phyloP scores from a whole-genome alignment of 768 basidiomycete species.

The Astraeus odoratus region DNA sequence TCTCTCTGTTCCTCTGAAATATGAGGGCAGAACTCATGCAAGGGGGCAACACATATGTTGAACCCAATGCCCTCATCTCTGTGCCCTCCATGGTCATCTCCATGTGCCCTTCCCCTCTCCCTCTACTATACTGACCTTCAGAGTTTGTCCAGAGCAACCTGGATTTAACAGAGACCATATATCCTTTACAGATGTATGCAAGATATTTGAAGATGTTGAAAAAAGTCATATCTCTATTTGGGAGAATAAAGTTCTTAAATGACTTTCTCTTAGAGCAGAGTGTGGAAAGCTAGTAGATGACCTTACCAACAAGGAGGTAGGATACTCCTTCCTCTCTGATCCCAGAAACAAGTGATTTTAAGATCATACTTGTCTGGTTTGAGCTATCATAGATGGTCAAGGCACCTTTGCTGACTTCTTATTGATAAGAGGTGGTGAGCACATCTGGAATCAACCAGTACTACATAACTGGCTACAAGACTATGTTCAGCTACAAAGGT shows the following conservation, averaged over 20 bases:
- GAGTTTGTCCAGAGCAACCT: too few relatives aligned
- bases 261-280: background rate
- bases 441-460: background rate
- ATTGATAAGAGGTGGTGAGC: background rate
- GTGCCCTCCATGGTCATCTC: too few relatives aligned
- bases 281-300: slow-evolving; percentile 1
- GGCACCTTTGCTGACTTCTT: background rate
- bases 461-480: background rate
- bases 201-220: too few relatives aligned
- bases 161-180: too few relatives aligned
- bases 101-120: too few relatives aligned
- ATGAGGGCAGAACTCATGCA: too few relatives aligned
- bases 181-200: too few relatives aligned
- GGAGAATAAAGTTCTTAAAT: background rate
- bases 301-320: background rate
- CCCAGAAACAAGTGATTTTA: background rate
- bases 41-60: too few relatives aligned
- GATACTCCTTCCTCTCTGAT: slow-evolving; percentile 2
- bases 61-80: too few relatives aligned
- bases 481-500: background rate
- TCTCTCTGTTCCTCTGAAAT: too few relatives aligned
- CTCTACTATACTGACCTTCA: too few relatives aligned
- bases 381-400: background rate
- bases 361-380: background rate
- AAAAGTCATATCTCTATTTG: background rate